Evolutionary conservation across 1,139 yeast genomes (phyloP).

Genomic region (Candida labiduridarum): DNA sequence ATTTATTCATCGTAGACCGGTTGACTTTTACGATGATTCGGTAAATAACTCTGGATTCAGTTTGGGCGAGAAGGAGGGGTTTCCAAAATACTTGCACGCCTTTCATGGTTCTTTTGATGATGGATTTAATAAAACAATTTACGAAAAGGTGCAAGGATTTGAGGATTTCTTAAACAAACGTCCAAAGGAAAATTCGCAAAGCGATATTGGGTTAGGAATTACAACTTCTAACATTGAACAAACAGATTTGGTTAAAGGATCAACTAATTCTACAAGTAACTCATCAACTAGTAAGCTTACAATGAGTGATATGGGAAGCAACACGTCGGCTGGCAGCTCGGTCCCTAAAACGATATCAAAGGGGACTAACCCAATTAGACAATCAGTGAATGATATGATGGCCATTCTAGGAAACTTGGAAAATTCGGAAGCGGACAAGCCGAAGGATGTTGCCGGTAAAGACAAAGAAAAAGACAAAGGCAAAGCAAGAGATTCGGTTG

Average conservation of each 20-base stretch:
- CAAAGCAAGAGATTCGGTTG: neutral
- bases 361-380: slow-evolving; percentile 8
- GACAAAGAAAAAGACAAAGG: neutral
- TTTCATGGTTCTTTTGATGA: slow-evolving; percentile 40
- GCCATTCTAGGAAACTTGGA: slow-evolving; percentile 21
- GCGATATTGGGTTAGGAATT: slow-evolving; percentile 15
- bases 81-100: slow-evolving; percentile 18
- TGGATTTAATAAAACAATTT: slow-evolving; percentile 21
- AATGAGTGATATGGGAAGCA: slow-evolving; percentile 2
- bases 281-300: neutral
- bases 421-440: neutral
- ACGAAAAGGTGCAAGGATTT: slow-evolving; percentile 19
- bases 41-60: neutral
- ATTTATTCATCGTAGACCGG: slow-evolving; percentile 23
- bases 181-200: neutral
- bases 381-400: slow-evolving; percentile 23
- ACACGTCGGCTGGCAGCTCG: neutral
- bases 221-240: neutral
- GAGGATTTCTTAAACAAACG: slow-evolving; percentile 16
- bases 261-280: neutral
- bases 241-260: slow-evolving; percentile 7
- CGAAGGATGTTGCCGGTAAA: neutral
- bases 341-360: neutral
- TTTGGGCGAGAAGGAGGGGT: slow-evolving; percentile 5
- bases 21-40: slow-evolving; percentile 5